phyloP scores from a whole-genome alignment of 2,329 filamentous ascomycete genomes.

The Hypoxylon sp. region DNA sequence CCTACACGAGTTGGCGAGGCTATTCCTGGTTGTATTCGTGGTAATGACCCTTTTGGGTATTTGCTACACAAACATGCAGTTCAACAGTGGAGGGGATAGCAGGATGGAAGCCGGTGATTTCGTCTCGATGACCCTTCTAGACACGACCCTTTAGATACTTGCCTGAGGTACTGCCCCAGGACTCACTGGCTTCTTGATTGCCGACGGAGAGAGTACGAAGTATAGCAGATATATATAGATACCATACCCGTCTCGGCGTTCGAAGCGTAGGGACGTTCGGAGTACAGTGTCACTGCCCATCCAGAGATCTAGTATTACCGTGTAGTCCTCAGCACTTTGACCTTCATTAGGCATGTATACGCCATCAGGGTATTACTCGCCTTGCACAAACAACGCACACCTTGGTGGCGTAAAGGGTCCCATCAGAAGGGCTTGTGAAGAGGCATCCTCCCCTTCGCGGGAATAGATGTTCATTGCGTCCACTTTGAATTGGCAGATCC shows the following conservation, averaged over 20 bases:
- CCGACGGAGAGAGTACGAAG: no score
- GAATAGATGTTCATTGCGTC: background rate
- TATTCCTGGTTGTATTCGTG: background rate
- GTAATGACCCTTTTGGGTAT: background rate
- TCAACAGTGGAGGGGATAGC: no score
- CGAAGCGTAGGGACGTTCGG: no score
- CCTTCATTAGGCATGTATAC: background rate
- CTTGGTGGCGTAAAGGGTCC: background rate
- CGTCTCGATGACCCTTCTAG: background rate
- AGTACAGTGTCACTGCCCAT: constrained; percentile 1
- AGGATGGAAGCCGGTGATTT: background rate
- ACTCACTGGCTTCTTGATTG: no score
- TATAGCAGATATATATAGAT: no score
- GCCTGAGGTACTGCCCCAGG: no score
- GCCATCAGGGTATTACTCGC: background rate
- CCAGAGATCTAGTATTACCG: no score
- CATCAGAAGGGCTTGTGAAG: background rate
- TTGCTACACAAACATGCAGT: background rate
- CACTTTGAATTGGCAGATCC: background rate
- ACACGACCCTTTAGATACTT: background rate
- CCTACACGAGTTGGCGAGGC: background rate
- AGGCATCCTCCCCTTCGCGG: background rate
- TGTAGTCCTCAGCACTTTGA: background rate
- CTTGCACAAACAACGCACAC: background rate
- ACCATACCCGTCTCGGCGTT: no score